A percentile compares a stretch with the other conserved stretches of the same genome.
Conservation (phyloP, 1,284 basidiomycete species). For the Neolentinus lepideus region DNA sequence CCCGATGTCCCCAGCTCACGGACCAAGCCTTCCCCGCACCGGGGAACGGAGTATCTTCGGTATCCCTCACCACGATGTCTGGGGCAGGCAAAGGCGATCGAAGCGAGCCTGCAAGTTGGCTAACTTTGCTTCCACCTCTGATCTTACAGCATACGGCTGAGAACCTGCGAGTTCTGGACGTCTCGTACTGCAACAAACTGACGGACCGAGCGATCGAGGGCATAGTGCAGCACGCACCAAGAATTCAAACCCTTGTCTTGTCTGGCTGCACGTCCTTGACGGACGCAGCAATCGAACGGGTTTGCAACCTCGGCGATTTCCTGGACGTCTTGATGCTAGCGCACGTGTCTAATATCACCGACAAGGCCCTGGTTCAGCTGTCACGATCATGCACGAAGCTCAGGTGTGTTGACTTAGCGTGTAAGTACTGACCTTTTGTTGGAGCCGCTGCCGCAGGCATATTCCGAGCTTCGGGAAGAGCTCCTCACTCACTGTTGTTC, state of each 20-base stretch:
- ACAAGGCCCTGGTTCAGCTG: constrained; percentile 67
- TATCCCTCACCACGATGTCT: constrained; percentile 11
- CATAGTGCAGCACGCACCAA: constrained; percentile 73
- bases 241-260: constrained; percentile 72
- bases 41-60: constrained; percentile 11
- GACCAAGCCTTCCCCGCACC: constrained; percentile 75
- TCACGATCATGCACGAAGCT: constrained; percentile 70
- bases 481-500: constrained; percentile 1
- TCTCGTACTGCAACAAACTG: constrained; percentile 66
- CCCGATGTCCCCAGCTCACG: constrained; percentile 63
- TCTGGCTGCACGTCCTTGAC: constrained; percentile 82
- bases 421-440: constrained; percentile 36
- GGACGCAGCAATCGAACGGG: constrained; percentile 62
- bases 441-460: not conserved
- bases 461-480: not conserved
- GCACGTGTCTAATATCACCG: constrained; percentile 77
- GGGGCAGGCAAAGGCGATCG: constrained; percentile 19
- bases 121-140: constrained; percentile 51
- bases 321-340: constrained; percentile 81
- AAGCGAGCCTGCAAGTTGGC: constrained; percentile 47
- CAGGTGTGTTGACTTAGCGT: constrained; percentile 81
- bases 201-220: constrained; percentile 79
- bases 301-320: constrained; percentile 69
- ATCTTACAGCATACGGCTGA: constrained; percentile 57
- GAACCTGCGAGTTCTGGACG: constrained; percentile 69